phyloP scores from a whole-genome alignment of 129 eudicot genomes.

The Sambucus nigra region DNA sequence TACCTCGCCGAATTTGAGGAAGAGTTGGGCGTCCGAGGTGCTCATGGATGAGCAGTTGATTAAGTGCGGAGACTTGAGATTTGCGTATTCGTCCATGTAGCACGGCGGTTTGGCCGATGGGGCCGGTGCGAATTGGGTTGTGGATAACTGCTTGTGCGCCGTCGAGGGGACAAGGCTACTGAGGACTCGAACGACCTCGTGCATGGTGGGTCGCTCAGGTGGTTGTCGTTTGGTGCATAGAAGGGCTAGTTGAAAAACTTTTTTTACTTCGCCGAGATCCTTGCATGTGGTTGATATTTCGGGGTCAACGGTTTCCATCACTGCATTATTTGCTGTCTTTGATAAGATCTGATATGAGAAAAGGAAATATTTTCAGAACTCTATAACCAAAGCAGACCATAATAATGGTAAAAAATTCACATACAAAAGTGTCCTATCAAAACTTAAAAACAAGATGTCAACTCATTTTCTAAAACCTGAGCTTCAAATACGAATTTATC shows the following conservation, averaged over 20 bases:
- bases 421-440: no score
- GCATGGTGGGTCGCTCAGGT: slow-evolving; percentile 87
- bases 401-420: no score
- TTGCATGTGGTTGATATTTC: slow-evolving; percentile 65
- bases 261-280: slow-evolving; percentile 70
- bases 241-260: slow-evolving; percentile 84
- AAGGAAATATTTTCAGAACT: background rate
- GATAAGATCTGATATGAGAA: slow-evolving; percentile 45
- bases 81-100: slow-evolving; percentile 87
- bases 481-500: no score
- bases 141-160: background rate
- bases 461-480: no score
- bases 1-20: slow-evolving; percentile 88
- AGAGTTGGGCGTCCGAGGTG: slow-evolving; percentile 94
- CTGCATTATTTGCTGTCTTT: slow-evolving; percentile 80
- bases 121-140: slow-evolving; percentile 20
- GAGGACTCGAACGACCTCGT: slow-evolving; percentile 86
- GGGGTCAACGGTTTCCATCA: slow-evolving; percentile 89
- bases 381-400: no score
- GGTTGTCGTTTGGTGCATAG: slow-evolving; percentile 91
- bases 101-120: slow-evolving; percentile 52
- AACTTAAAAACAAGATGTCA: no score
- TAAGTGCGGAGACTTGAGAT: slow-evolving; percentile 83
- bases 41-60: slow-evolving; percentile 84
- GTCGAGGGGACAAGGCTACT: slow-evolving; percentile 39